Percentiles rank a stretch among this genome's conserved stretches.
Conservation (phyloP, 1,284 basidiomycete genomes). For the Lentinula novae-zelandiae region DNA sequence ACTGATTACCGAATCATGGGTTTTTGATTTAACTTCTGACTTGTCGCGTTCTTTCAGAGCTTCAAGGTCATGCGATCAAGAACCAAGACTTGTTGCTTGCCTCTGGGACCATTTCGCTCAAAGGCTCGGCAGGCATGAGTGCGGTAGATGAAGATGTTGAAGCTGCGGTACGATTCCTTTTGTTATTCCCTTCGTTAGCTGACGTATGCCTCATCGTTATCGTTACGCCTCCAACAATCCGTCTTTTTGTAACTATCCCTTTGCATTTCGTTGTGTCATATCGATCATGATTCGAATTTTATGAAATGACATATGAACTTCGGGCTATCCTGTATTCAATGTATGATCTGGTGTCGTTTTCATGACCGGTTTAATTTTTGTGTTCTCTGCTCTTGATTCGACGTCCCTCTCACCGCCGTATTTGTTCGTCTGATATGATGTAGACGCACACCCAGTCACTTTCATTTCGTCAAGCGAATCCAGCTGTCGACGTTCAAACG, state of each 20-base stretch:
- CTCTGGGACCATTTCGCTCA: constrained; percentile 78
- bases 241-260: constrained; percentile 3
- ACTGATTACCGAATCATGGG: constrained; percentile 20
- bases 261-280: constrained; percentile 6
- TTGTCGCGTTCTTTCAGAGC: constrained; percentile 46
- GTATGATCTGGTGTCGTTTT: not conserved
- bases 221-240: not conserved
- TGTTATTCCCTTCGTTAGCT: constrained; percentile 19
- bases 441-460: constrained; percentile 37
- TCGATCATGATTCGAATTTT: not conserved
- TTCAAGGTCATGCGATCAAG: constrained; percentile 93
- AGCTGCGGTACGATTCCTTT: constrained; percentile 52
- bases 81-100: constrained; percentile 89
- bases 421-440: constrained; percentile 5
- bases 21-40: constrained; percentile 18
- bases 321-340: not conserved
- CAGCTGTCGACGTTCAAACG: constrained; percentile 50
- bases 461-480: constrained; percentile 27
- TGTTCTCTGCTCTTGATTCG: not conserved
- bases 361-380: too few species aligned
- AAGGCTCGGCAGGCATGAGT: constrained; percentile 74
- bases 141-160: constrained; percentile 85
- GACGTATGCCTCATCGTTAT: constrained; percentile 14
- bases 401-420: not conserved
- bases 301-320: not conserved